Conservation (phyloP, 2,329 filamentous ascomycete species). For the Stagonosporopsis cucurbitacearum region DNA sequence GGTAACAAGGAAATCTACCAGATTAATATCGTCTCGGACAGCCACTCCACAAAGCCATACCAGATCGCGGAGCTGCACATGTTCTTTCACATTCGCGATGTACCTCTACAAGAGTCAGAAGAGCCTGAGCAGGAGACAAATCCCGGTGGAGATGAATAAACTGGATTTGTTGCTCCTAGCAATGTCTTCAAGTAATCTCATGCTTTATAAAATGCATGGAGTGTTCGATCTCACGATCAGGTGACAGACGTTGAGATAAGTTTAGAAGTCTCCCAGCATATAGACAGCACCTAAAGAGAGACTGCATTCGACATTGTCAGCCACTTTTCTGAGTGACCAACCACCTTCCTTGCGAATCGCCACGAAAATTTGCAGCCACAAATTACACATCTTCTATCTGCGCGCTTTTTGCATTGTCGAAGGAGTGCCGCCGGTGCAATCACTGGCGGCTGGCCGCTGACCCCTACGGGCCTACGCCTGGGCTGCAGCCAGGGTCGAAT, state of each 20-base stretch:
- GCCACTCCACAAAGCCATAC: not conserved
- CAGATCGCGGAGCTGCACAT: conserved; percentile 13
- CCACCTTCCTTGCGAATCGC: too few relatives aligned
- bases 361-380: too few relatives aligned
- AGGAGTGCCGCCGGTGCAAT: too few relatives aligned
- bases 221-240: not conserved
- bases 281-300: not conserved
- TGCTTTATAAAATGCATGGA: not conserved
- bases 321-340: too few relatives aligned
- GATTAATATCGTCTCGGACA: conserved; percentile 21
- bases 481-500: too few relatives aligned
- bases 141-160: too few relatives aligned
- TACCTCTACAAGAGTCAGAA: conserved; percentile 3
- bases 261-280: not conserved
- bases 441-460: too few relatives aligned
- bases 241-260: not conserved
- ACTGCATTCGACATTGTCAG: too few relatives aligned
- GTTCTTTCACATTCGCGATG: conserved; percentile 25
- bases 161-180: not conserved
- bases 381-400: too few relatives aligned
- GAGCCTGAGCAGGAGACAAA: not conserved
- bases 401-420: too few relatives aligned
- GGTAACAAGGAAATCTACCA: conserved; percentile 26
- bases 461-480: too few relatives aligned
- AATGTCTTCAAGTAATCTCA: not conserved